A percentile compares a stretch with the other conserved stretches of the same genome.
Evolutionary conservation across 1,284 basidiomycete species (phyloP).

Genomic region (Uromyces viciae-fabae): DNA sequence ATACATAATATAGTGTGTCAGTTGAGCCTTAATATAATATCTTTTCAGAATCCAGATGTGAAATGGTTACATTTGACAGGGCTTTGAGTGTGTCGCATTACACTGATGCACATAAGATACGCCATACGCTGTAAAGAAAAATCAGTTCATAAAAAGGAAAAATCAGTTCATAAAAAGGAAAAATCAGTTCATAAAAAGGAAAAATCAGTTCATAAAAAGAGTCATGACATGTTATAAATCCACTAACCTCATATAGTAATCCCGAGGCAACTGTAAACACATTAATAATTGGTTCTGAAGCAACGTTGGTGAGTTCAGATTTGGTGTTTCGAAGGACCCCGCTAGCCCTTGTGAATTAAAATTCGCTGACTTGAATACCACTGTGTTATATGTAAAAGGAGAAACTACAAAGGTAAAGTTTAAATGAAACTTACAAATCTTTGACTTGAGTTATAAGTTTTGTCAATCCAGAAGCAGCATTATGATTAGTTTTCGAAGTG

Average conservation of each 20-base stretch:
- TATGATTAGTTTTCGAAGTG: neutral
- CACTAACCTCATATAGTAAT: slow-evolving; percentile 78
- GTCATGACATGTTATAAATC: neutral
- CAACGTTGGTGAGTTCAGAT: slow-evolving; percentile 46
- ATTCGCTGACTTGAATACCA: no score
- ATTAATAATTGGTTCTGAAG: slow-evolving; percentile 78
- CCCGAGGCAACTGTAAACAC: slow-evolving; percentile 98
- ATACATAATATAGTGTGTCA: neutral
- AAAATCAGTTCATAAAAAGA: slow-evolving; percentile 17
- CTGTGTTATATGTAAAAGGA: neutral
- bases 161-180: slow-evolving; percentile 7
- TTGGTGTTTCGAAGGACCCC: slow-evolving; percentile 17
- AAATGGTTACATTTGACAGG: slow-evolving; percentile 69
- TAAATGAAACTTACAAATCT: slow-evolving; percentile 21
- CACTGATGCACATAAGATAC: slow-evolving; percentile 95
- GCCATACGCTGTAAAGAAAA: slow-evolving; percentile 72
- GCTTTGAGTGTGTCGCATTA: slow-evolving; percentile 84
- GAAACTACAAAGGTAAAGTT: neutral
- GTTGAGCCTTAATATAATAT: neutral
- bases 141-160: neutral
- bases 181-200: slow-evolving; percentile 15
- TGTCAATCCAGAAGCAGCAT: neutral
- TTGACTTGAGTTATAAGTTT: slow-evolving; percentile 43
- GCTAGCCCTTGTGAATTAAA: slow-evolving; percentile 18
- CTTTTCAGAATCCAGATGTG: neutral